Evolutionary conservation across 805 yeast species (phyloP).

Genomic region (Candida coquimbonensis): DNA sequence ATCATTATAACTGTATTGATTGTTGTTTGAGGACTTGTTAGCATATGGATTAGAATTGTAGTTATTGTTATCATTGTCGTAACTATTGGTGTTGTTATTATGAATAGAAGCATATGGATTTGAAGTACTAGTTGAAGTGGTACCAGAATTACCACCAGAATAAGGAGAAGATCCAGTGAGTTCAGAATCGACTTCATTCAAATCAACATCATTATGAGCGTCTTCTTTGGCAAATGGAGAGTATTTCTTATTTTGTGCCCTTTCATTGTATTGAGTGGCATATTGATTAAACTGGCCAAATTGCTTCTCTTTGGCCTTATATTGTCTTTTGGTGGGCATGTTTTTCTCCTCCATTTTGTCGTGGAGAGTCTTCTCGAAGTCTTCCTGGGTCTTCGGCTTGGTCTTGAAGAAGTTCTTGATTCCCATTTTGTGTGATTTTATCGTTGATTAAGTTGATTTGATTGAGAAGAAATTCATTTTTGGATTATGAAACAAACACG

Average conservation of each 20-base stretch:
- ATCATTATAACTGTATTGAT: background rate
- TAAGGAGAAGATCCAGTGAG: background rate
- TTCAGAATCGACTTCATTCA: background rate
- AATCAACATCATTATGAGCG: slow-evolving; percentile 21
- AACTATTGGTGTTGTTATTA: background rate
- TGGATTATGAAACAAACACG: background rate
- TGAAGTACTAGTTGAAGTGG: no score
- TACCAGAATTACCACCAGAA: background rate
- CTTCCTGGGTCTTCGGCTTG: slow-evolving; percentile 41
- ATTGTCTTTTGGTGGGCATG: slow-evolving; percentile 30
- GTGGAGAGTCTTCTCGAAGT: slow-evolving; percentile 32
- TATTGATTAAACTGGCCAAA: slow-evolving; percentile 43
- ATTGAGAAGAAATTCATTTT: background rate
- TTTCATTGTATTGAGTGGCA: slow-evolving; percentile 38
- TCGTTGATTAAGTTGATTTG: background rate
- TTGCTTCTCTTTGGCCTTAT: slow-evolving; percentile 19
- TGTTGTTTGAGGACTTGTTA: background rate
- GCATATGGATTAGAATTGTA: slow-evolving; percentile 12
- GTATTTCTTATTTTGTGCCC: slow-evolving; percentile 26
- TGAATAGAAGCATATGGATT: background rate
- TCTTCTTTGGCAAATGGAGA: slow-evolving; percentile 33
- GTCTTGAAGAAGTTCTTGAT: slow-evolving; percentile 37
- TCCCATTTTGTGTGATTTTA: slow-evolving; percentile 32
- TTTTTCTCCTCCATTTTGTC: slow-evolving; percentile 38
- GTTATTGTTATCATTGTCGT: no score